These are phyloP conservation scores for Ammopiptanthus mongolicus DNA, from an alignment of 306 rosid genomes.

Conservation along the genomic window DNA sequence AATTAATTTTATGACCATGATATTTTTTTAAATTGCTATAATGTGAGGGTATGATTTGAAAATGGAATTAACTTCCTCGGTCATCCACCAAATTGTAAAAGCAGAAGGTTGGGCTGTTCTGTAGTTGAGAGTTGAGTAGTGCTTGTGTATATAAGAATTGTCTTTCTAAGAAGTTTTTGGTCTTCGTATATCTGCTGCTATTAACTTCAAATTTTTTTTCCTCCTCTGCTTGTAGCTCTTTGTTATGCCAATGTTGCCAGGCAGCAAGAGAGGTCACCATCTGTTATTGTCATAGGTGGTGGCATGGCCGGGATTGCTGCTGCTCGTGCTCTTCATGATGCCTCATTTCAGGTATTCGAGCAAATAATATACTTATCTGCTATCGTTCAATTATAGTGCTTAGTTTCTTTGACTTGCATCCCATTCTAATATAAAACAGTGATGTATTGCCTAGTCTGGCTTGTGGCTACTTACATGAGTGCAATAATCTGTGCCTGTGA, in stretches of 20 bases:
- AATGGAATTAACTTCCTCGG: neutral
- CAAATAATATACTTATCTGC: neutral
- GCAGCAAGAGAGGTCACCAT: slow-evolving; percentile 61
- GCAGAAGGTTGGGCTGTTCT: neutral
- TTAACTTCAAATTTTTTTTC: slow-evolving; percentile 3
- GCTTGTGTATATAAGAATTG: neutral
- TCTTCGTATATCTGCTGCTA: neutral
- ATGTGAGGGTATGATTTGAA: neutral
- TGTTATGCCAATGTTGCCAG: slow-evolving; percentile 42
- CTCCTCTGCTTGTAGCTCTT: slow-evolving; percentile 36
- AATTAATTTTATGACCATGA: neutral
- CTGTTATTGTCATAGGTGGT: slow-evolving; percentile 90
- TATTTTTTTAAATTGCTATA: neutral
- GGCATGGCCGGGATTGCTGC: slow-evolving; percentile 96
- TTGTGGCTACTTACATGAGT: neutral
- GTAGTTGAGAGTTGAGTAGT: neutral
- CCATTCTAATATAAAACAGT: neutral
- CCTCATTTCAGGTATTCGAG: slow-evolving; percentile 73
- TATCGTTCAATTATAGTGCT: neutral
- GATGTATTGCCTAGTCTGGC: neutral
- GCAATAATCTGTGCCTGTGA: neutral
- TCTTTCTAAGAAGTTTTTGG: neutral
- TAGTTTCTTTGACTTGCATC: neutral
- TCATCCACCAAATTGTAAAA: neutral
- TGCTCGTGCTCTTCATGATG: slow-evolving; percentile 89